A percentile compares a stretch with the other conserved stretches of the same genome.
Evolutionary conservation across 2,329 filamentous ascomycete species (phyloP).

Genomic region (Hymenoscyphus salicellus): DNA sequence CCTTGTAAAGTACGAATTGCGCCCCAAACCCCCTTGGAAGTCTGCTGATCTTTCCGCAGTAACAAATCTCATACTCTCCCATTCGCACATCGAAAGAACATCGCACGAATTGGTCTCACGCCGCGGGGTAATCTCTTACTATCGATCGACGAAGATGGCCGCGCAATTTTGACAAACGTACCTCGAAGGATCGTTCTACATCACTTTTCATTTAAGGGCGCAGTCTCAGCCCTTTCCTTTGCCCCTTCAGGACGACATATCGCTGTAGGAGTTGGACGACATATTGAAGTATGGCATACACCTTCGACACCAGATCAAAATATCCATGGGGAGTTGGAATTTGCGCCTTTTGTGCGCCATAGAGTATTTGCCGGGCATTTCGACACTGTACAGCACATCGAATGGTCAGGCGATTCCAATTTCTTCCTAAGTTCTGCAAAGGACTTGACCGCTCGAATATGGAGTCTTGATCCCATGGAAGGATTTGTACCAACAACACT

Average conservation of each 20-base stretch:
- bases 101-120: conserved; percentile 80
- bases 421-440: conserved; percentile 93
- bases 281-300: conserved; percentile 93
- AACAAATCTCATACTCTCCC: conserved; percentile 85
- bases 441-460: conserved; percentile 89
- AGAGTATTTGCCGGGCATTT: conserved; percentile 85
- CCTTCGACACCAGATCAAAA: conserved; percentile 83
- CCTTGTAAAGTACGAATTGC: conserved; percentile 72
- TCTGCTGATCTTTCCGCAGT: conserved; percentile 42
- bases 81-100: conserved; percentile 92
- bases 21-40: neutral
- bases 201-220: conserved; percentile 89
- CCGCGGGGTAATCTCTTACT: conserved; percentile 89
- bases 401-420: conserved; percentile 94
- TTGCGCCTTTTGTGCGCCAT: conserved; percentile 89
- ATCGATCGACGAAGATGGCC: conserved; percentile 89
- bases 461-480: conserved; percentile 84
- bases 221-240: conserved; percentile 80
- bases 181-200: conserved; percentile 82
- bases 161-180: conserved; percentile 89
- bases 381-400: conserved; percentile 78
- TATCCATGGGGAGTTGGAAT: conserved; percentile 79
- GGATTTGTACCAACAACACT: conserved; percentile 87
- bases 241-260: conserved; percentile 90
- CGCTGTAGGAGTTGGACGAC: conserved; percentile 79